Base-by-base conservation (phyloP, 1,284 basidiomycete species). In the Boletellus dicymbophilus region DNA sequence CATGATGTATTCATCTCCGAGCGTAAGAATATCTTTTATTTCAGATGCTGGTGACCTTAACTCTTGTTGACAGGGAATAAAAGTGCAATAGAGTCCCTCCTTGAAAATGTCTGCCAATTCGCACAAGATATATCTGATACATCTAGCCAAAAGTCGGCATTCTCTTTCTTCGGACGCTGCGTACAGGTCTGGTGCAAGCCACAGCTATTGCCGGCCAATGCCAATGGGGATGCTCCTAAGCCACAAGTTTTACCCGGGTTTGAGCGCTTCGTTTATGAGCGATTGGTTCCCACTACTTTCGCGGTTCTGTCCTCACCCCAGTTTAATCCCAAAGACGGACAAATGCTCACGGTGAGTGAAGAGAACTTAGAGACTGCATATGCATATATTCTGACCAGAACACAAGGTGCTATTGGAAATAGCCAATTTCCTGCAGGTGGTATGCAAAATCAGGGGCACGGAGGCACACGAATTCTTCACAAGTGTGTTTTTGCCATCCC, bases 221-320 rank as follows among this genome's bases (percentile, higher is more conserved):
- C 68, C 8, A 72, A 76, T 55, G 76, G 72, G n/a, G 71, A 72
- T 16, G 68, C 71, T 39, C 68, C 28, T 4, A 41, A 44, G 38
- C 44, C 67, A 11, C 76, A 80, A 51, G 74, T 79, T 16, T 69
- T 99, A 25, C 93, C 93, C 13, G 96, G 96, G 1, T 99, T 98
- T 65, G 94, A 98, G 59, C 79, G 82, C 13, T 97, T 97, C 66
- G 80, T 98, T 44, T 99, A 99, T 67, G 90, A 96, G 58, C 83
- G 87, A 10, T 73, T 98, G 37, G 76, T 98, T 44, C 92, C 92
- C 5, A 74, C 87, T 2, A 87, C 88, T 28, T 98, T 99, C 67
- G 79, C 85, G 21, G 84, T 98, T 6, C 85, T 95, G 0, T 85
- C 90, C 12, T 77, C 81, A 21, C 81, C 88, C 0, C 79, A 84